phyloP scores from a whole-genome alignment of 1,284 basidiomycete species.

The Malassezia psittaci region DNA sequence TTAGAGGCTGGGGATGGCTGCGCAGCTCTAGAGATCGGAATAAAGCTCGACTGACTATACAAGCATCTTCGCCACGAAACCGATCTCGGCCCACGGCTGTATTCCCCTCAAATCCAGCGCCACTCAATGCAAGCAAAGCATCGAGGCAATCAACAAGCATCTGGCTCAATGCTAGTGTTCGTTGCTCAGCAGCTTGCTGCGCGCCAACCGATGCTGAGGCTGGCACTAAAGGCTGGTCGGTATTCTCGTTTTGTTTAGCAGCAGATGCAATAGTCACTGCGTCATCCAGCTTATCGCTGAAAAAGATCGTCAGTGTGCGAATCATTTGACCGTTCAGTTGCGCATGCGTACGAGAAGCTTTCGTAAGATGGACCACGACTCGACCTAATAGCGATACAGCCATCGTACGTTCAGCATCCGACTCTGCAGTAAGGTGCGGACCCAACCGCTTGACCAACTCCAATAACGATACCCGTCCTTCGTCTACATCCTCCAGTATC shows the following conservation, averaged over 20 bases:
- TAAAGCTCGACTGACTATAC: constrained; percentile 59
- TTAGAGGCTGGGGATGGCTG: constrained; percentile 67
- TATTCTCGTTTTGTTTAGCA: constrained; percentile 18
- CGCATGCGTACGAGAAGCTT: background rate
- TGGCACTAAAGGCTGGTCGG: constrained; percentile 29
- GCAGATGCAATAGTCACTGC: constrained; percentile 52
- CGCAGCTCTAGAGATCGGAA: constrained; percentile 71
- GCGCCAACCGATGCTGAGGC: constrained; percentile 25
- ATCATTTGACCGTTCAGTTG: constrained; percentile 62
- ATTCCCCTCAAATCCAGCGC: constrained; percentile 4
- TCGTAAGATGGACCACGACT: constrained; percentile 24
- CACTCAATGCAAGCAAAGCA: constrained; percentile 59
- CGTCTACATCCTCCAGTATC: constrained; percentile 22
- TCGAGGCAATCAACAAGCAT: constrained; percentile 51
- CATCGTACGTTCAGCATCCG: constrained; percentile 66
- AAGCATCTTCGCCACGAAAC: constrained; percentile 63
- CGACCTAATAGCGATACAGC: constrained; percentile 53
- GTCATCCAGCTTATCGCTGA: constrained; percentile 74
- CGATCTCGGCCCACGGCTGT: constrained; percentile 49
- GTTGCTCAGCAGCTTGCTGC: constrained; percentile 23
- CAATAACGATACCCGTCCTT: constrained; percentile 52
- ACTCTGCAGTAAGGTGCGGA: constrained; percentile 74
- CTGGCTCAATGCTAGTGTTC: constrained; percentile 27
- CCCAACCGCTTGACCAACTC: constrained; percentile 76
- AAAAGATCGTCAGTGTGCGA: constrained; percentile 69